Conservation (phyloP, 306 rosid species). For the Trichosanthes cucumerina region DNA sequence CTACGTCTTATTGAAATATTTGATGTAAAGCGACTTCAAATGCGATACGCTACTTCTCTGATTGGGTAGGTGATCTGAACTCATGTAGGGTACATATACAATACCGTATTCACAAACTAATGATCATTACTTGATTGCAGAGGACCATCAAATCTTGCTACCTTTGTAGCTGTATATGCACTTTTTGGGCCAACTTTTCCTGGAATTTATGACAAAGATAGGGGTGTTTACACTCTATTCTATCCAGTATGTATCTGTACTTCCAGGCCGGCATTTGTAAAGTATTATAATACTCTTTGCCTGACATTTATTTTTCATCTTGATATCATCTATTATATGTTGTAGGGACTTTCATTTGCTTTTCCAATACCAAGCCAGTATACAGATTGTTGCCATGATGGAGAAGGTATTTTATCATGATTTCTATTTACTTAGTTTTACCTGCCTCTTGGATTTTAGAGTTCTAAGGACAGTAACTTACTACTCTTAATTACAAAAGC, state of each 20-base stretch:
- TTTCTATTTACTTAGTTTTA: constrained; percentile 8
- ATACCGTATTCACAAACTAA: not conserved
- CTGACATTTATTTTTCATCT: constrained; percentile 1
- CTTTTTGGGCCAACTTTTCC: constrained; percentile 96
- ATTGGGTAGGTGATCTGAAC: constrained; percentile 60
- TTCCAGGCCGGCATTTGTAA: not conserved
- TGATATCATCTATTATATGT: constrained; percentile 14
- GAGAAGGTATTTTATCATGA: constrained; percentile 53
- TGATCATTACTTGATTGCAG: constrained; percentile 27
- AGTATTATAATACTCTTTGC: not conserved
- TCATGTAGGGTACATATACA: not conserved
- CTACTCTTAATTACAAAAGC: constrained; percentile 31
- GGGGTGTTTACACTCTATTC: constrained; percentile 85
- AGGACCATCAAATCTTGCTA: constrained; percentile 79
- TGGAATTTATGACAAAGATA: constrained; percentile 70
- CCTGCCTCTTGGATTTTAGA: constrained; percentile 2
- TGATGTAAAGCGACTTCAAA: constrained; percentile 91
- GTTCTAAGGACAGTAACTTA: constrained; percentile 14
- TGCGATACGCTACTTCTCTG: constrained; percentile 83
- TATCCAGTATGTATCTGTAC: constrained; percentile 64
- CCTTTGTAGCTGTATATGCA: constrained; percentile 92
- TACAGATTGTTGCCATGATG: constrained; percentile 70
- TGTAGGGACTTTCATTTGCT: constrained; percentile 91
- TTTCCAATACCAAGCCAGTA: constrained; percentile 97
- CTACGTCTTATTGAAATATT: constrained; percentile 90